These are phyloP conservation scores for Cutaneotrichosporon sp. DNA, from an alignment of 1,284 basidiomycete species.

Conservation along the genomic window DNA sequence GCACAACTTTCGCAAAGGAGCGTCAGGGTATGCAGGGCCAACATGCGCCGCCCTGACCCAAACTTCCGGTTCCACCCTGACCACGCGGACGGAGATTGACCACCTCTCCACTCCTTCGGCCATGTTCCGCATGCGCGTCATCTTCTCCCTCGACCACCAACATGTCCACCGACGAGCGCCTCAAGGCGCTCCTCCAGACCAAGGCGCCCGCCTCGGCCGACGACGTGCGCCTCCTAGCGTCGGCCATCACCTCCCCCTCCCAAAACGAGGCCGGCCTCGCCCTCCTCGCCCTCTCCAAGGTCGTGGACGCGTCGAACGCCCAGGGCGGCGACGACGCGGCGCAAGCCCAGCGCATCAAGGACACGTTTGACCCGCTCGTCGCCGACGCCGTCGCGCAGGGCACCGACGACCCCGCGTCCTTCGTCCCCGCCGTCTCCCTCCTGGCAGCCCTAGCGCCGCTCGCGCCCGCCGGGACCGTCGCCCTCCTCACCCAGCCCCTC, in stretches of 20 bases:
- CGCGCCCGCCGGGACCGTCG: slow-evolving; percentile 23
- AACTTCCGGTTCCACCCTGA: too few species aligned
- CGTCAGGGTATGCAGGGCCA: too few species aligned
- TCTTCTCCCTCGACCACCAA: background rate
- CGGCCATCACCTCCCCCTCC: background rate
- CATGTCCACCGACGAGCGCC: background rate
- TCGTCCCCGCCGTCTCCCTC: slow-evolving; percentile 26
- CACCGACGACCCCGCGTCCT: slow-evolving; percentile 9
- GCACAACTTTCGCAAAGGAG: too few species aligned
- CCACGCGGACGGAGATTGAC: background rate
- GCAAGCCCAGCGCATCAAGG: slow-evolving; percentile 12
- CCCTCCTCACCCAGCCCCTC: slow-evolving; percentile 30
- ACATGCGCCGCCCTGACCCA: too few species aligned
- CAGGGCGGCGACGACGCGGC: slow-evolving; percentile 7
- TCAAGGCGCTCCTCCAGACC: slow-evolving; percentile 14
- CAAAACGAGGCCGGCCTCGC: slow-evolving; percentile 7
- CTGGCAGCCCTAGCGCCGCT: slow-evolving; percentile 37
- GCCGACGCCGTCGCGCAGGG: slow-evolving; percentile 12
- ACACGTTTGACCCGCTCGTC: slow-evolving; percentile 19
- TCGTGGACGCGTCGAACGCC: slow-evolving; percentile 11
- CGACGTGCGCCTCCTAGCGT: slow-evolving; percentile 6
- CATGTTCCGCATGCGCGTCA: background rate
- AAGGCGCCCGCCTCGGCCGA: slow-evolving; percentile 8
- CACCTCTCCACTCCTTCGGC: background rate
- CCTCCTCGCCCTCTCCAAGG: slow-evolving; percentile 16